Percentiles rank a stretch among this genome's conserved stretches.
Evolutionary conservation across 371 early-diverging fungal genomes (phyloP).

Genomic region (Batkoa obscura): DNA sequence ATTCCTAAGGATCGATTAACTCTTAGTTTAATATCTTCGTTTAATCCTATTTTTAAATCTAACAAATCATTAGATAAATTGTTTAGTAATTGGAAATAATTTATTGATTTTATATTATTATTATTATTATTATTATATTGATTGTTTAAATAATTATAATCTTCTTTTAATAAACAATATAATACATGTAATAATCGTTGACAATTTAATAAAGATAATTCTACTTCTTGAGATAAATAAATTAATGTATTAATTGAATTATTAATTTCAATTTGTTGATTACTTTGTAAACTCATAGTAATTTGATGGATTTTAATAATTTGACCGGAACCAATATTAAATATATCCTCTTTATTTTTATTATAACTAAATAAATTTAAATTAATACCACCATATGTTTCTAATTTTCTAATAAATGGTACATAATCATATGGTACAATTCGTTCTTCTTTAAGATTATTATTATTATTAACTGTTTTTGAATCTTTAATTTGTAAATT

Average conservation of each 20-base stretch:
- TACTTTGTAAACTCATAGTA: not conserved
- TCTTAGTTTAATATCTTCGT: not conserved
- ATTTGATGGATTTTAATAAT: not conserved
- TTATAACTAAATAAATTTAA: not conserved
- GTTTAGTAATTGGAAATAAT: not conserved
- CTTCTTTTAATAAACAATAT: not conserved
- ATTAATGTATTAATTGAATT: not conserved
- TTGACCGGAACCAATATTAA: not conserved
- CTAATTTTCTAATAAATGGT: not conserved
- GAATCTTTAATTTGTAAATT: no score
- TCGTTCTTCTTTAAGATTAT: not conserved
- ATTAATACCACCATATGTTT: not conserved
- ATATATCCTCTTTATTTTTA: not conserved
- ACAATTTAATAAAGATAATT: not conserved
- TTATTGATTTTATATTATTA: not conserved
- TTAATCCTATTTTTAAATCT: not conserved
- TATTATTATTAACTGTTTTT: no score
- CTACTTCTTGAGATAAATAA: not conserved
- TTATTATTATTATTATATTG: no score
- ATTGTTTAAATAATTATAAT: not conserved
- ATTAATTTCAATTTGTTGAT: not conserved
- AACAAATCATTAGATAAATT: not conserved
- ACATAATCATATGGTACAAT: not conserved
- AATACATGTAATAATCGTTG: not conserved
- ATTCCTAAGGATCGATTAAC: not conserved